Percentiles rank a stretch among this genome's conserved stretches.
Evolutionary conservation across 2,329 filamentous ascomycete species (phyloP).

Genomic region (Daldinia eschscholtzii): DNA sequence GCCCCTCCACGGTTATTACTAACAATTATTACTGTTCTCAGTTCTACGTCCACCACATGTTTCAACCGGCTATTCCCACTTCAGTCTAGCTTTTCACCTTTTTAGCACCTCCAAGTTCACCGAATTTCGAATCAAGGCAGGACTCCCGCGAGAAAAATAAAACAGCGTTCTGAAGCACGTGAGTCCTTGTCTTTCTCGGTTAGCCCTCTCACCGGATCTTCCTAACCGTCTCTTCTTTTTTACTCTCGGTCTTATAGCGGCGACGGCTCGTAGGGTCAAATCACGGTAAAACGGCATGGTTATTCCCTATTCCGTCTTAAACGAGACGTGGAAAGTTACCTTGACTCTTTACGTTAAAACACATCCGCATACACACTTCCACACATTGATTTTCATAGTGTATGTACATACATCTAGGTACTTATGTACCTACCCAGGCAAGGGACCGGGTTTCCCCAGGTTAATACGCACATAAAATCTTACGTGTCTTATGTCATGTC

Average conservation of each 20-base stretch:
- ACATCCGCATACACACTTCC: too few species aligned
- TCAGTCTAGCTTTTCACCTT: constrained; percentile 26
- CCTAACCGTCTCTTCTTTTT: constrained; percentile 3
- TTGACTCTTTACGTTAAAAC: neutral
- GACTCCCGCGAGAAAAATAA: constrained; percentile 17
- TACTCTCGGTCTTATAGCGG: constrained; percentile 31
- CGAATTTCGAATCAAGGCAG: constrained; percentile 33
- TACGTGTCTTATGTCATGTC: constrained; percentile 32
- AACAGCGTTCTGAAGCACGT: constrained; percentile 28
- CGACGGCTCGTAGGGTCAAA: constrained; percentile 25
- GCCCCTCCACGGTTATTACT: constrained; percentile 18
- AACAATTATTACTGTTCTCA: constrained; percentile 35
- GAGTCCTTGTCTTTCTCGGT: constrained; percentile 37
- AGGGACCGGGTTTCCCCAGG: constrained; percentile 37
- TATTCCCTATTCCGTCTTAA: constrained; percentile 4
- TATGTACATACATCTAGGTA: neutral
- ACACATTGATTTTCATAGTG: too few species aligned
- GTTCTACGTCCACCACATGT: constrained; percentile 18
- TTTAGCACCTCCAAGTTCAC: constrained; percentile 18
- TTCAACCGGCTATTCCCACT: constrained; percentile 33
- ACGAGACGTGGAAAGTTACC: neutral
- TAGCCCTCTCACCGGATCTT: neutral
- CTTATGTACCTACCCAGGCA: constrained; percentile 2
- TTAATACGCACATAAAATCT: constrained; percentile 21
- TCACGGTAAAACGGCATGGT: constrained; percentile 33